phyloP scores from a whole-genome alignment of 2,329 filamentous ascomycete species.

The Fusarium incarnatum region DNA sequence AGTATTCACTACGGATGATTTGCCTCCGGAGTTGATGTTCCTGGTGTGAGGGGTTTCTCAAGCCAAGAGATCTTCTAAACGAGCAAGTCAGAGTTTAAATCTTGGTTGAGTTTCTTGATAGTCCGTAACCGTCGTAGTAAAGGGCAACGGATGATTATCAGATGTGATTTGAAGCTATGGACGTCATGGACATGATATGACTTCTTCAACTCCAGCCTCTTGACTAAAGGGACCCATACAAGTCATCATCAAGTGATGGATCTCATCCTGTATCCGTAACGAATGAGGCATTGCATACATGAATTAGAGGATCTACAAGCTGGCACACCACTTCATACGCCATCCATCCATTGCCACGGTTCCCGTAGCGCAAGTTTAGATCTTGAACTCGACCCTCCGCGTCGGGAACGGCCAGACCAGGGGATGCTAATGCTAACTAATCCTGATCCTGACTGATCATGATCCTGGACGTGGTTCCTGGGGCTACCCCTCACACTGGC shows the following conservation, averaged over 20 bases:
- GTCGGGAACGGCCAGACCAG: neutral
- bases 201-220: slow-evolving; percentile 5
- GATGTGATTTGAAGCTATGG: neutral
- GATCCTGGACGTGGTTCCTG: slow-evolving; percentile 45
- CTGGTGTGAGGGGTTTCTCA: slow-evolving; percentile 32
- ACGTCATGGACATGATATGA: slow-evolving; percentile 28
- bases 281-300: slow-evolving; percentile 26
- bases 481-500: slow-evolving; percentile 47
- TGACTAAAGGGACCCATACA: slow-evolving; percentile 1
- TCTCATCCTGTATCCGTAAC: slow-evolving; percentile 2
- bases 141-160: slow-evolving; percentile 12
- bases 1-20: neutral
- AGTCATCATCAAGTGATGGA: slow-evolving; percentile 4
- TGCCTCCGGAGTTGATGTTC: slow-evolving; percentile 23
- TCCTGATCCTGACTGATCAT: slow-evolving; percentile 43
- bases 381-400: neutral
- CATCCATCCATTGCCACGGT: slow-evolving; percentile 23
- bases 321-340: slow-evolving; percentile 31
- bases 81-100: slow-evolving; percentile 33
- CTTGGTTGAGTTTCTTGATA: slow-evolving; percentile 16
- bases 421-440: slow-evolving; percentile 9
- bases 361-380: slow-evolving; percentile 7
- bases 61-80: slow-evolving; percentile 20
- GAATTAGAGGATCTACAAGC: slow-evolving; percentile 29
- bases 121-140: slow-evolving; percentile 2